Evolutionary conservation across 1,284 basidiomycete genomes (phyloP).

Genomic region (Cryptococcus sp.): DNA sequence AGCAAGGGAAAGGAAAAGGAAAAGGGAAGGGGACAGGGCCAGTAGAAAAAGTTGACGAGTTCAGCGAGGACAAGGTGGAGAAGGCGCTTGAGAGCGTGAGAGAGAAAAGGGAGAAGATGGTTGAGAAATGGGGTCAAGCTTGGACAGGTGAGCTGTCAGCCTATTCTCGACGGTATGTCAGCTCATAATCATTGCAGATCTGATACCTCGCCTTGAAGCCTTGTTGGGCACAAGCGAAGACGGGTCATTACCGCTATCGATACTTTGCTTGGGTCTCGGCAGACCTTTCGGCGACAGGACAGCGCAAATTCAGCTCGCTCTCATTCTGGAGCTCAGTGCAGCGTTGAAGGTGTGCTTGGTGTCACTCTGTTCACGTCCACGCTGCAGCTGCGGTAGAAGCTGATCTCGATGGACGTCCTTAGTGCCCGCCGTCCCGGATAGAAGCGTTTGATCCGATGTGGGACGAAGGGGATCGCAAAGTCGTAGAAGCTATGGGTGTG

Average conservation of each 20-base stretch:
- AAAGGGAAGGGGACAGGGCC: conserved; percentile 12
- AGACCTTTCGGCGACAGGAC: conserved; percentile 43
- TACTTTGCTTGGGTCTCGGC: conserved; percentile 47
- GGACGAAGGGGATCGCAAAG: conserved; percentile 35
- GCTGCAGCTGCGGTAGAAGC: too few species aligned
- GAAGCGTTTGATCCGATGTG: conserved; percentile 44
- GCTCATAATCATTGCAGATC: conserved; percentile 2
- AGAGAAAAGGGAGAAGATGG: conserved; percentile 41
- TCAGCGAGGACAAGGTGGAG: conserved; percentile 26
- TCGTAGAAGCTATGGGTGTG: conserved; percentile 27
- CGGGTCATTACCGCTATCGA: neutral
- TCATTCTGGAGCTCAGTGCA: conserved; percentile 29
- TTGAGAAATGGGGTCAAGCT: conserved; percentile 39
- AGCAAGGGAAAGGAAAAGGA: conserved; percentile 18
- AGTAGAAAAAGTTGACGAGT: conserved; percentile 12
- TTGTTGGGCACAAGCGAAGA: neutral
- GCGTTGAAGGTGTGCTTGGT: conserved; percentile 21
- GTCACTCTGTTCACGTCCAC: neutral
- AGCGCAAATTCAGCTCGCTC: conserved; percentile 47
- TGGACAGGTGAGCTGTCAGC: conserved; percentile 37
- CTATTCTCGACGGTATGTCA: too few species aligned
- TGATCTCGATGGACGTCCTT: conserved; percentile 4
- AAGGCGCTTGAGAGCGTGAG: conserved; percentile 23
- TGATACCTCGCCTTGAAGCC: conserved; percentile 5
- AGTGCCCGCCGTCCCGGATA: conserved; percentile 13